These are phyloP conservation scores for Apiospora hydei DNA, from an alignment of 2,329 filamentous ascomycete species.

Conservation along the genomic window DNA sequence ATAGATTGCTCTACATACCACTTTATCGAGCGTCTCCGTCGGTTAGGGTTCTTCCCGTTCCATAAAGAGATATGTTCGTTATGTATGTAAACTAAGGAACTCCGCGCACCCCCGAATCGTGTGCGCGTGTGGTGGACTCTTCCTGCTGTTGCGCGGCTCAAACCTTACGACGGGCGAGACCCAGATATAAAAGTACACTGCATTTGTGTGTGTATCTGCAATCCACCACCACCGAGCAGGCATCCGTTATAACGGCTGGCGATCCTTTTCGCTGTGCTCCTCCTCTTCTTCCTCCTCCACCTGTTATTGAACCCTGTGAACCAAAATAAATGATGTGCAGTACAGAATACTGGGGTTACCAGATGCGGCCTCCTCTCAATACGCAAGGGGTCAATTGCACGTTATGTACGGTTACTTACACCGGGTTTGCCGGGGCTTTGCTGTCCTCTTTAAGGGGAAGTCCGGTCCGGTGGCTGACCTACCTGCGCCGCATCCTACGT, in stretches of 20 bases:
- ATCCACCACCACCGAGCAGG: neutral
- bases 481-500: neutral
- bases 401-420: neutral
- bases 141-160: neutral
- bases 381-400: neutral
- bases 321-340: neutral
- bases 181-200: neutral
- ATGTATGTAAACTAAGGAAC: neutral
- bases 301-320: neutral
- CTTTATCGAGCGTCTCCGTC: neutral
- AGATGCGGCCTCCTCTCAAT: too few relatives aligned
- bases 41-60: constrained; percentile 3
- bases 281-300: neutral
- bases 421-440: neutral
- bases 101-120: neutral
- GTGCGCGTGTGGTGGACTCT: neutral
- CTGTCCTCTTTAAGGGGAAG: neutral
- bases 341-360: neutral
- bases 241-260: neutral
- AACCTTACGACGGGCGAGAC: neutral
- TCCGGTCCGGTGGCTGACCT: neutral
- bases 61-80: neutral
- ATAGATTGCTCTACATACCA: neutral
- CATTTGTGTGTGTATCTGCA: neutral
- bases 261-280: neutral